Evolutionary conservation across 2,329 filamentous ascomycete genomes (phyloP).

Genomic region (Gaeumannomyces tritici): DNA sequence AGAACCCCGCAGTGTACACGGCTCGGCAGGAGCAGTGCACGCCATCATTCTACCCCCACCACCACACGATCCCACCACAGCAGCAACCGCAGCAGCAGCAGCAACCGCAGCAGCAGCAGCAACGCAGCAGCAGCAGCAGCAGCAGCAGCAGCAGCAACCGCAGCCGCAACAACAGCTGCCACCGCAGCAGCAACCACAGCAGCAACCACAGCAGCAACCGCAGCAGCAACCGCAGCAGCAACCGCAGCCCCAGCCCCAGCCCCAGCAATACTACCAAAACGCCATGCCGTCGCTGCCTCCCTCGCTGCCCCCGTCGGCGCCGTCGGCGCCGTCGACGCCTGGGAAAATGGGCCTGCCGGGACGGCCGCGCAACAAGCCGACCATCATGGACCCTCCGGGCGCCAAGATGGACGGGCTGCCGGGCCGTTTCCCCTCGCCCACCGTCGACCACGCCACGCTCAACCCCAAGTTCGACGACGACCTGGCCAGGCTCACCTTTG

Average conservation of each 20-base stretch:
- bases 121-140: neutral
- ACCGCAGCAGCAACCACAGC: neutral
- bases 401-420: constrained; percentile 7
- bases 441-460: constrained; percentile 14
- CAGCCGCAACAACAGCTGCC: no score
- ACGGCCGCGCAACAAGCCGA: constrained; percentile 8
- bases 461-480: constrained; percentile 30
- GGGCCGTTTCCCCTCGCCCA: constrained; percentile 23
- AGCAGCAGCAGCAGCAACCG: neutral
- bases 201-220: neutral
- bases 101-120: neutral
- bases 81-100: neutral
- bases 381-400: constrained; percentile 20
- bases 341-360: neutral
- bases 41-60: neutral
- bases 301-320: neutral
- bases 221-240: neutral
- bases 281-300: no score
- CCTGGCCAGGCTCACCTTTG: constrained; percentile 23
- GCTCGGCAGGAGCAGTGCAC: no score
- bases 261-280: neutral
- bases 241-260: neutral
- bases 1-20: no score
- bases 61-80: neutral
- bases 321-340: neutral